Evolutionary conservation across 1,284 basidiomycete genomes (phyloP).

Genomic region (Ganoderma boninense): DNA sequence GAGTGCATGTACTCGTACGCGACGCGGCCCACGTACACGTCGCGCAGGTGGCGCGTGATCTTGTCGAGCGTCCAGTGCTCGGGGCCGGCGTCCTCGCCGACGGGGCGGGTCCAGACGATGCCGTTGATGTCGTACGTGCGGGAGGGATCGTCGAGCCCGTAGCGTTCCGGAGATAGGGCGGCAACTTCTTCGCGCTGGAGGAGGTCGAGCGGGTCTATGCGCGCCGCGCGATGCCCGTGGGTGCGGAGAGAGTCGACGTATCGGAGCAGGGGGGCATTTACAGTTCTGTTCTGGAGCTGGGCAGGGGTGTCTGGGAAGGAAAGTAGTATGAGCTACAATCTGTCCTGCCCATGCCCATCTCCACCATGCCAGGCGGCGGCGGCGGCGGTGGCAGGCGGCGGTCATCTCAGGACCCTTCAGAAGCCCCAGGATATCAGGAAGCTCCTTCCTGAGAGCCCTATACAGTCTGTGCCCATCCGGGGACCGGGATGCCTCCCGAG

Average conservation of each 20-base stretch:
- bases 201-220: slow-evolving; percentile 87
- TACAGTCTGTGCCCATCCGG: no score
- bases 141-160: slow-evolving; percentile 68
- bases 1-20: slow-evolving; percentile 94
- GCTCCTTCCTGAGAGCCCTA: no score
- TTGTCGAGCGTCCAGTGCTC: slow-evolving; percentile 76
- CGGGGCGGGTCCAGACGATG: slow-evolving; percentile 76
- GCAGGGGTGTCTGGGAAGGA: slow-evolving; percentile 66
- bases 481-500: no score
- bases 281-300: slow-evolving; percentile 79
- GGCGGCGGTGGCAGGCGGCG: no score
- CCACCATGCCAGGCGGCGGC: no score
- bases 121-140: slow-evolving; percentile 78
- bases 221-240: slow-evolving; percentile 82
- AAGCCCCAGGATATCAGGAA: no score
- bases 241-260: slow-evolving; percentile 88
- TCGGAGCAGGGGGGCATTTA: slow-evolving; percentile 82
- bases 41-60: slow-evolving; percentile 74
- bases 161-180: slow-evolving; percentile 81
- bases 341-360: background rate
- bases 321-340: background rate
- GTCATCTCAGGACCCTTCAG: no score
- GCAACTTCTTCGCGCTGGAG: slow-evolving; percentile 86
- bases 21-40: slow-evolving; percentile 82
- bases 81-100: slow-evolving; percentile 51